phyloP scores from a whole-genome alignment of 768 basidiomycete species.

The Boletus reticuloceps region DNA sequence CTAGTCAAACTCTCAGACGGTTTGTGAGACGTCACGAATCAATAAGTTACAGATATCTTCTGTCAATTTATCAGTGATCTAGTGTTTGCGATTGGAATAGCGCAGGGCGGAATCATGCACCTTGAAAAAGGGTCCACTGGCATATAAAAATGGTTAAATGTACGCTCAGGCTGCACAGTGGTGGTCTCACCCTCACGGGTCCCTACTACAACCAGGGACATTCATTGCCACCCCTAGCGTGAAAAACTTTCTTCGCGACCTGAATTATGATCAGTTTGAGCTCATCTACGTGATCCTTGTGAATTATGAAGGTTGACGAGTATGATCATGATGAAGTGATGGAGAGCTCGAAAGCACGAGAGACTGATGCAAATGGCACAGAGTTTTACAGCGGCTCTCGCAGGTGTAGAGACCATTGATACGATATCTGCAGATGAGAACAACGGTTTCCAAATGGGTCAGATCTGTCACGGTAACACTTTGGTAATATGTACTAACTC shows the following conservation, averaged over 20 bases:
- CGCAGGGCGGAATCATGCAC: background rate
- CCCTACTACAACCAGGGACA: conserved; percentile 1
- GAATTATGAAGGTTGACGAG: no score
- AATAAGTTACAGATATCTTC: background rate
- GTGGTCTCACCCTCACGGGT: background rate
- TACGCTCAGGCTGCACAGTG: background rate
- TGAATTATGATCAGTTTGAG: background rate
- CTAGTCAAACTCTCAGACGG: background rate
- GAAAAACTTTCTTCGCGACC: background rate
- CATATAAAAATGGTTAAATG: background rate
- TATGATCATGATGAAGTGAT: no score
- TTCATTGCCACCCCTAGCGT: background rate
- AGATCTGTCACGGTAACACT: background rate
- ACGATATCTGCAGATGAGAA: background rate
- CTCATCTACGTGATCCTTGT: background rate
- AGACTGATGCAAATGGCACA: background rate
- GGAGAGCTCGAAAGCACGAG: background rate
- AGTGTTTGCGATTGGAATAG: no score
- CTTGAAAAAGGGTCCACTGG: background rate
- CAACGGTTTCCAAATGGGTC: background rate
- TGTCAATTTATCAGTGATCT: no score
- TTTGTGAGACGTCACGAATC: background rate
- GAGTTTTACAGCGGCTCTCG: background rate
- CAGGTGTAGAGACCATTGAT: background rate
- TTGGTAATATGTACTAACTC: background rate